Evolutionary conservation across 164 flowering plant genomes (phyloP).

Genomic region (Annona squamosa): DNA sequence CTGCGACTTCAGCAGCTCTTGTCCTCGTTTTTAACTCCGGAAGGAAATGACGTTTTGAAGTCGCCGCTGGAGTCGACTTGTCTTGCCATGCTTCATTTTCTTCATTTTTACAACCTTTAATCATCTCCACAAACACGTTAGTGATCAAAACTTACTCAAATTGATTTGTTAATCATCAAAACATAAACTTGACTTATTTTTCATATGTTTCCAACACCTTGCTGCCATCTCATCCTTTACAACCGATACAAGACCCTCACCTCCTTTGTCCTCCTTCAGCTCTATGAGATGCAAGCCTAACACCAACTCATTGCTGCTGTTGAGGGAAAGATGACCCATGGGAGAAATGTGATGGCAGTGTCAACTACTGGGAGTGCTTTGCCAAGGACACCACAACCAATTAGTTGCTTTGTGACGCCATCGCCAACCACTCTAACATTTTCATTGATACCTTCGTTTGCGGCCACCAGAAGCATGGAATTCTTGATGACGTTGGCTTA

Average conservation of each 20-base stretch:
- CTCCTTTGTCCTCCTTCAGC: conserved; percentile 4
- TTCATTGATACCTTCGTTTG: conserved; percentile 2
- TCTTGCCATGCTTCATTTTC: too few species aligned
- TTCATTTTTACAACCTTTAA: too few species aligned
- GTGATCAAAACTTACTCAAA: too few species aligned
- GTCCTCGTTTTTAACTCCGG: too few species aligned
- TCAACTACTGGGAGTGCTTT: background rate
- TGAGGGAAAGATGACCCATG: conserved; percentile 22
- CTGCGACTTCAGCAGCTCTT: too few species aligned
- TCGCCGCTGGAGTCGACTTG: too few species aligned
- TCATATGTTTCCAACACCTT: too few species aligned
- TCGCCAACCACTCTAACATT: conserved; percentile 8
- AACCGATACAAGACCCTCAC: conserved; percentile 5
- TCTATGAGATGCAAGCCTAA: conserved; percentile 8
- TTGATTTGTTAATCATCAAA: too few species aligned
- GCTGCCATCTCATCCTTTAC: conserved; percentile 1
- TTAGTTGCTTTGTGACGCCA: conserved; percentile 6
- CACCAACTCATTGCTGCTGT: background rate
- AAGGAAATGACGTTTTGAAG: too few species aligned
- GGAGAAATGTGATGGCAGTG: conserved; percentile 25
- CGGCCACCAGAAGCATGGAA: conserved; percentile 9
- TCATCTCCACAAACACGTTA: conserved; percentile 16
- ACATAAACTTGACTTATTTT: too few species aligned
- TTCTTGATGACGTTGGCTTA: conserved; percentile 2
- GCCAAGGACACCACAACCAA: background rate